Conservation (phyloP, 257 asterid species). For the Catharanthus roseus region DNA sequence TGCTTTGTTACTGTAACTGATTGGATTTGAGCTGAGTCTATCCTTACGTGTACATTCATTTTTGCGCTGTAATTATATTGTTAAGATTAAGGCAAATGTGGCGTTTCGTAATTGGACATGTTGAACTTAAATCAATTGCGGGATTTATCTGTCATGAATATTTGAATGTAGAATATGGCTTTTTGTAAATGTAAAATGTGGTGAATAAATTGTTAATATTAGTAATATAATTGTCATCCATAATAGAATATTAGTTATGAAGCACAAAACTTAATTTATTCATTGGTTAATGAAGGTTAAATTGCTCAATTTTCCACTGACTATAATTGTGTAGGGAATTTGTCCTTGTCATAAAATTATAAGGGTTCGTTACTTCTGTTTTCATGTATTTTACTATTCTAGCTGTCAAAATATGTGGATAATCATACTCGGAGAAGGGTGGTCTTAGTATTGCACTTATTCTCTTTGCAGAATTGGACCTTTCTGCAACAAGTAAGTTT, state of each 20-base stretch:
- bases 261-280: not conserved
- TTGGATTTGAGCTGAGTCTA: not conserved
- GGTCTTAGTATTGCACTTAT: not conserved
- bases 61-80: not conserved
- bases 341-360: not conserved
- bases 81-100: not conserved
- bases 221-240: too few species aligned
- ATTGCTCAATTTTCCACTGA: not conserved
- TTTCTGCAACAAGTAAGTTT: not conserved
- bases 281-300: not conserved
- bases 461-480: not conserved
- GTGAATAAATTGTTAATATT: not conserved
- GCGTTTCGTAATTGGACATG: not conserved
- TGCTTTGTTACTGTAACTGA: not conserved
- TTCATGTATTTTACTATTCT: not conserved
- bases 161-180: not conserved
- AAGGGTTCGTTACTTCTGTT: not conserved
- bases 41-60: not conserved
- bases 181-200: not conserved
- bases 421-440: not conserved
- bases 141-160: not conserved
- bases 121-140: not conserved
- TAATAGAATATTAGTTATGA: not conserved
- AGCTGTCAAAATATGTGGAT: not conserved
- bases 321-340: not conserved